phyloP scores from a whole-genome alignment of 2,329 filamentous ascomycete species.

The Incumbomyces lentus region DNA sequence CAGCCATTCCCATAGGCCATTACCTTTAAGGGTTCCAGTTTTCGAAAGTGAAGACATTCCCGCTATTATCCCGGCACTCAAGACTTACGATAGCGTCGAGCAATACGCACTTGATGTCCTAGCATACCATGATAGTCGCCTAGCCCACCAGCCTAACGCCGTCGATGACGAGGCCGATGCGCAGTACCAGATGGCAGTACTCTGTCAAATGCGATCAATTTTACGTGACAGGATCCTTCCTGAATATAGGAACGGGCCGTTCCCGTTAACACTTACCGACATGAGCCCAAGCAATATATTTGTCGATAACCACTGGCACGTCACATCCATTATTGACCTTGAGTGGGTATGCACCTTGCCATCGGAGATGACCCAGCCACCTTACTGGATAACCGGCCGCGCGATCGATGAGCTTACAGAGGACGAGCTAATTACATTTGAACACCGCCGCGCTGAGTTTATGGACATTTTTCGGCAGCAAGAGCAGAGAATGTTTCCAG shows the following conservation, averaged over 20 bases:
- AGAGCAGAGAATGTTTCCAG: slow-evolving; percentile 1
- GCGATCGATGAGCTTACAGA: slow-evolving; percentile 6
- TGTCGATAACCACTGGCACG: background rate
- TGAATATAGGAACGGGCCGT: background rate
- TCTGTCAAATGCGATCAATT: too few species aligned
- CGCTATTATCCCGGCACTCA: slow-evolving; percentile 16
- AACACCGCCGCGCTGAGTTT: background rate
- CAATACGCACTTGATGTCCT: slow-evolving; percentile 23
- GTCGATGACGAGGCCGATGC: background rate
- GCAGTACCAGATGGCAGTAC: too few species aligned
- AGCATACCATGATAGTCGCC: slow-evolving; percentile 21
- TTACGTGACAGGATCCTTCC: background rate
- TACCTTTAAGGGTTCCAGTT: slow-evolving; percentile 20
- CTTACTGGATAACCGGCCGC: slow-evolving; percentile 8
- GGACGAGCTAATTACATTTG: background rate
- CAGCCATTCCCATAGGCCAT: slow-evolving; percentile 19
- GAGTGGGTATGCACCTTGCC: background rate
- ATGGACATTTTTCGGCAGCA: background rate
- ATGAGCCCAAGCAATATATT: background rate
- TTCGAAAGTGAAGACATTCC: slow-evolving; percentile 23
- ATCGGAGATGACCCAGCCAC: background rate
- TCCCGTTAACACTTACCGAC: background rate
- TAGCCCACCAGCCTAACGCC: slow-evolving; percentile 23
- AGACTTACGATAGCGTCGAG: slow-evolving; percentile 21
- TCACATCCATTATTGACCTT: slow-evolving; percentile 1